A percentile compares a stretch with the other conserved stretches of the same genome.
phyloP scores from a whole-genome alignment of 1,284 basidiomycete species.

The Exsudoporus floridanus region DNA sequence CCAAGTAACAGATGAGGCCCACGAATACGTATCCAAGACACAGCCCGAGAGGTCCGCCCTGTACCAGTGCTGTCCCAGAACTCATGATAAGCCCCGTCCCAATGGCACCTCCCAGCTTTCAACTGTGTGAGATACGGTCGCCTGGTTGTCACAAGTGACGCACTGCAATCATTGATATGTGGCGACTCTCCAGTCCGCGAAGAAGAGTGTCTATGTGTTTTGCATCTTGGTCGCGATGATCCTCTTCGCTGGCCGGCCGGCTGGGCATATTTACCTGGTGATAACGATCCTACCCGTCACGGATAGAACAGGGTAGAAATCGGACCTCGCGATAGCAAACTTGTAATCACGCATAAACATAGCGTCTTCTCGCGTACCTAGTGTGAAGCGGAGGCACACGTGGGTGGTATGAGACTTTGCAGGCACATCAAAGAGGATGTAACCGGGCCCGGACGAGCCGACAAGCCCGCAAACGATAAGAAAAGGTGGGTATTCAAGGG shows the following conservation, averaged over 20 bases:
- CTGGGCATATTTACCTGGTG: conserved; percentile 1
- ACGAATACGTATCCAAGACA: conserved; percentile 43
- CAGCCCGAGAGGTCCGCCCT: conserved; percentile 31
- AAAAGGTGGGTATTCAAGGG: background rate
- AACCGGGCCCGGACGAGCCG: background rate
- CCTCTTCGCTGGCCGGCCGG: conserved; percentile 4
- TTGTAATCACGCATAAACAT: background rate
- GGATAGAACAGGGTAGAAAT: background rate
- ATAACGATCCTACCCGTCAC: background rate
- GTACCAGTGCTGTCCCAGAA: conserved; percentile 32
- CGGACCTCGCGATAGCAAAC: background rate
- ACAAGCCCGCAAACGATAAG: background rate
- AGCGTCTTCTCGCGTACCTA: background rate
- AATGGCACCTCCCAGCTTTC: conserved; percentile 14
- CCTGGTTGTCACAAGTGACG: conserved; percentile 29
- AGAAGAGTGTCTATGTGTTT: conserved; percentile 1
- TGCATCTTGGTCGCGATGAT: background rate
- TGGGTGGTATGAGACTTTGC: background rate
- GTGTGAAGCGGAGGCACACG: background rate
- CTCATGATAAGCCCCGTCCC: conserved; percentile 22
- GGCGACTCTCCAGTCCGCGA: conserved; percentile 61
- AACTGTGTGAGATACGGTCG: conserved; percentile 33
- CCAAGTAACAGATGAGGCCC: conserved; percentile 28
- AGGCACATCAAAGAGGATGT: background rate
- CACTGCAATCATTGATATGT: conserved; percentile 72